Evolutionary conservation across 78 protist genomes (phyloP), one percentile per base, ranked within the genome.

Genomic region (Chrysochromulina parva): DNA sequence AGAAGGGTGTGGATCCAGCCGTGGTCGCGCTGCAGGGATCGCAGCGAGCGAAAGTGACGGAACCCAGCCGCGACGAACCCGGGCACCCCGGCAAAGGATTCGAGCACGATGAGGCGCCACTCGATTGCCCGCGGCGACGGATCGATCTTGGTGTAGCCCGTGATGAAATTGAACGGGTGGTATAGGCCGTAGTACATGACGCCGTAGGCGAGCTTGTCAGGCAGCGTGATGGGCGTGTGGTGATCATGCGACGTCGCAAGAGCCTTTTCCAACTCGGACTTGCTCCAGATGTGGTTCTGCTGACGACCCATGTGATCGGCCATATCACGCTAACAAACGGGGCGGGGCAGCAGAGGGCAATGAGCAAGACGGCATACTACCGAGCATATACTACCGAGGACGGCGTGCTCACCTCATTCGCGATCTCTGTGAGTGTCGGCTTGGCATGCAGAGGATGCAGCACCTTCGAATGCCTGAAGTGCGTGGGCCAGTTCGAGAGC

Each of bases 11-110:
- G 90, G 82, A 94, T 94, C 71, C 62, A 58, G 65, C 94, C 94
- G 85, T 93, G 60, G 91, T 97, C 98, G 50, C 89, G 91, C 62
- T 94, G 60, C 96, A 96, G 91, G 53, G 28, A 20, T 6, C 98
- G 91, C 19, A 97, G 93, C 24, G 97, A 90, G 50, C 94, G 91
- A 10, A 97, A 66, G 90, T 97, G 99, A 28, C 96, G 76, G 9
- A 96, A 9, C 69, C 96, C 96, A 0, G 92, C 99, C 11, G 93
- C 96, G 76, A 95, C 91, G 26, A 90, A 50, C 2, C 99, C 99
- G 7, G 99, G 99, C 13, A 92, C 92, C 0, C 95, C 97, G 1
- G 97, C 97, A 6, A 94, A 82, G 24, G 95, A 93, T 65, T 96
- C 97, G 65, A 95, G 92, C 89, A 95, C 10, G 62, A 85, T 57